Conservation (phyloP, 768 basidiomycete species). For the Pholiota conissans region DNA sequence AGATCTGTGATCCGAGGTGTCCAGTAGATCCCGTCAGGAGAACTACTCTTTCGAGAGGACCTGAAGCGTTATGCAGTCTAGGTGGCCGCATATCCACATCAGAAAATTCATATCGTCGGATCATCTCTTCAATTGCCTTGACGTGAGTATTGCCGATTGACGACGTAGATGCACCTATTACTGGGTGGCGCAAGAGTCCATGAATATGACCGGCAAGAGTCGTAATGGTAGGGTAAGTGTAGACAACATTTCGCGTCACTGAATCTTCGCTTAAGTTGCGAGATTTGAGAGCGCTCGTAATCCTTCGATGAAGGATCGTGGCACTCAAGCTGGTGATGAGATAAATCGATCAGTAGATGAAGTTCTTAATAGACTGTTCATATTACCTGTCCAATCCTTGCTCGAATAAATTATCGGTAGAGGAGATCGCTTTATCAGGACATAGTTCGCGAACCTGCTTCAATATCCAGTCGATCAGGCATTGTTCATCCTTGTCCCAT, state of each 20-base stretch:
- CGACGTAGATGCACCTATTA: no score
- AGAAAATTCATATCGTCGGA: not conserved
- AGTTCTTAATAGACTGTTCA: not conserved
- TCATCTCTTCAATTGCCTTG: not conserved
- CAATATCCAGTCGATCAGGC: constrained; percentile 16
- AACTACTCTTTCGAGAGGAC: not conserved
- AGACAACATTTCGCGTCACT: not conserved
- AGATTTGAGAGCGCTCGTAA: not conserved
- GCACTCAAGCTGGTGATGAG: constrained; percentile 11
- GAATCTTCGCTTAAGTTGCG: not conserved
- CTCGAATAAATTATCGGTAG: constrained; percentile 18
- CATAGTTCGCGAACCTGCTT: constrained; percentile 17
- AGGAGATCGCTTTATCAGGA: constrained; percentile 1
- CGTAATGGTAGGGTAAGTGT: not conserved
- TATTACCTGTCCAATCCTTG: constrained; percentile 22
- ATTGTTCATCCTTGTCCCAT: constrained; percentile 10
- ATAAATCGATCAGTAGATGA: not conserved
- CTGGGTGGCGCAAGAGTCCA: not conserved
- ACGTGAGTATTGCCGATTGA: not conserved
- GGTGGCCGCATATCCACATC: not conserved
- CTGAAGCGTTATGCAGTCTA: not conserved
- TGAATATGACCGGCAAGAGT: not conserved
- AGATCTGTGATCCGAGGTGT: constrained; percentile 2
- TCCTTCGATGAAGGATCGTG: not conserved
- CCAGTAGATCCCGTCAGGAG: constrained; percentile 8